Evolutionary conservation across 305 asterid genomes (phyloP).

Genomic region (Fraxinus albicans): DNA sequence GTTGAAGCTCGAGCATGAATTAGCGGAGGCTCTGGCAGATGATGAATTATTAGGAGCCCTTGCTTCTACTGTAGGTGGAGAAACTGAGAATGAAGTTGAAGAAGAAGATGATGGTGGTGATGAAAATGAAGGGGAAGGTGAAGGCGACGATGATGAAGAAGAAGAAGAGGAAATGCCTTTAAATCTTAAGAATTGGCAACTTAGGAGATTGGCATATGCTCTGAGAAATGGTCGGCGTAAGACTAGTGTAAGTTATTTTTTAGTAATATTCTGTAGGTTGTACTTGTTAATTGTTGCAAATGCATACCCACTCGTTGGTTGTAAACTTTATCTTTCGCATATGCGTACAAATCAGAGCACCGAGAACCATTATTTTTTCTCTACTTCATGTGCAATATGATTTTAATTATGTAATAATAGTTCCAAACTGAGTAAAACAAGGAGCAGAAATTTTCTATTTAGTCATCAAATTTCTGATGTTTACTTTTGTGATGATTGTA

Average conservation of each 20-base stretch:
- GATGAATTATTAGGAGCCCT: slow-evolving; percentile 64
- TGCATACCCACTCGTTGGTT: not conserved
- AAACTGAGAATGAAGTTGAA: slow-evolving; percentile 26
- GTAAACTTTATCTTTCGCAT: not conserved
- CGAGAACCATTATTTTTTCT: not conserved
- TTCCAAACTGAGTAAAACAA: not conserved
- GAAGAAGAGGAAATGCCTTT: slow-evolving; percentile 56
- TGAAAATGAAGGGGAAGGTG: slow-evolving; percentile 32
- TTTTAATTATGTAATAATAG: not conserved
- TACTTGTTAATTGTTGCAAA: not conserved
- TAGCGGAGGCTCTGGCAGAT: slow-evolving; percentile 82
- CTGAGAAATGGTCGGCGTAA: slow-evolving; percentile 84
- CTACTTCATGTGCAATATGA: not conserved
- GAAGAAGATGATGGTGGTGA: slow-evolving; percentile 25
- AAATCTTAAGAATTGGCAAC: slow-evolving; percentile 85
- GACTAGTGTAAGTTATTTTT: slow-evolving; percentile 60
- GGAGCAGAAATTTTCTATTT: not conserved
- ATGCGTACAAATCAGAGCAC: not conserved
- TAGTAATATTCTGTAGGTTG: not conserved
- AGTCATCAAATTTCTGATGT: not conserved
- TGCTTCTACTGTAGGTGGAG: slow-evolving; percentile 33
- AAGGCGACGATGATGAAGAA: slow-evolving; percentile 35
- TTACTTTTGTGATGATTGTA: not conserved
- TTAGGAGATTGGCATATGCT: slow-evolving; percentile 75
- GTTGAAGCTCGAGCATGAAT: slow-evolving; percentile 69